Base-by-base conservation (phyloP, 495 filamentous ascomycete species). In the Hapsidospora chrysogenum region DNA sequence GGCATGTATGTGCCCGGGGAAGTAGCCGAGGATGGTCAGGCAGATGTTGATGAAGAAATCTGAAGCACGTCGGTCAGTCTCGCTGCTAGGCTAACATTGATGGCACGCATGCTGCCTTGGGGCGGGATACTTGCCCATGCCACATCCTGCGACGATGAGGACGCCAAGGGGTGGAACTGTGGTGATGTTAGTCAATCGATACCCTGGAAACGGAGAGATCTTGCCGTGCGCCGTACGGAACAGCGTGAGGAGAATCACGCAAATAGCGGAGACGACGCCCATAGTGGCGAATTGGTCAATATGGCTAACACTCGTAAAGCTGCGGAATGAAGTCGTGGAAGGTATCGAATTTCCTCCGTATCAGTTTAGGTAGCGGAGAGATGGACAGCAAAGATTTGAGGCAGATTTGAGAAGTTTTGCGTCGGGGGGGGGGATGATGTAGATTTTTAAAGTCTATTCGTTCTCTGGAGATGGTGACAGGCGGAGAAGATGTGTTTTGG, bases 21-120 rank as follows among this genome's bases (percentile, higher is more conserved):
- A 51, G 5, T 51, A 63, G 51, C 59, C 56, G 17, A 61, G 46
- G 41, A 85, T 67, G 11, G 84, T 92, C 45, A 93, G 67, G 44
- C 73, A 67, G 60, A 94, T 78, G 64, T 93, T 94, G 67, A 96
- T 82, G 39, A 84, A 57, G 35, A 94, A 56, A 53, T 96, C 87
- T 41, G 76, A 69, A 47, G 78, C 76, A 60, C 85, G 6, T 29
- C 18, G 22, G 29, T 14, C 21, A 18, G n/a, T 2, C 11, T 17
- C 22, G 5, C 19, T 0, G 17, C n/a, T n/a, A 17, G 8, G 7
- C 11, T 9, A 1, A 14, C 3, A n/a, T 20, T 9, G 22, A 11
- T 14, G 16, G 4, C 20, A 3, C 1, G n/a, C 18, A 37, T 14
- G 28, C 13, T 9, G 28, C 8, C 5, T 15, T 4, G 7, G 28